A percentile compares a stretch with the other conserved stretches of the same genome.
Evolutionary conservation across 2,329 filamentous ascomycete species (phyloP).

Genomic region (Colletotrichum agaves): DNA sequence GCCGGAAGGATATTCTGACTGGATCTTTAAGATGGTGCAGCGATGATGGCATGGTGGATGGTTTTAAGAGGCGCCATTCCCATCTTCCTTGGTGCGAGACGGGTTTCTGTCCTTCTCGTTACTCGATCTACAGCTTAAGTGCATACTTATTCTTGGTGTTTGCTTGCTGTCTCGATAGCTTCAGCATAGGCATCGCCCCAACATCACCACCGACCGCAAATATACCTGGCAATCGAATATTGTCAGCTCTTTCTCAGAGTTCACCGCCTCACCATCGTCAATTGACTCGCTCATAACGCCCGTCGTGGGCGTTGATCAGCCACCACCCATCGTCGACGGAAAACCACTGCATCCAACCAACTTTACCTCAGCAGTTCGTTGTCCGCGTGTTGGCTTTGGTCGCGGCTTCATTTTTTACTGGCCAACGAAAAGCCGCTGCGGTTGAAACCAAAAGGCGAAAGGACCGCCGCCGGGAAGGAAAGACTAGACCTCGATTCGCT

Average conservation of each 20-base stretch:
- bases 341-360: background rate
- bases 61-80: slow-evolving; percentile 33
- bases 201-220: too few relatives aligned
- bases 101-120: background rate
- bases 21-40: slow-evolving; percentile 6
- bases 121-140: background rate
- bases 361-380: background rate
- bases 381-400: background rate
- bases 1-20: slow-evolving; percentile 22
- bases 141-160: slow-evolving; percentile 10
- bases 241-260: background rate
- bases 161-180: slow-evolving; percentile 10
- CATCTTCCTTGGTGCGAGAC: slow-evolving; percentile 8
- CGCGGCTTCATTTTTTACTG: slow-evolving; percentile 20
- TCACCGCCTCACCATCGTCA: slow-evolving; percentile 4
- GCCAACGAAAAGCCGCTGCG: slow-evolving; percentile 7
- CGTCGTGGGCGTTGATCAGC: slow-evolving; percentile 5
- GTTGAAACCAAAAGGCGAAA: background rate
- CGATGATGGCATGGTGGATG: background rate
- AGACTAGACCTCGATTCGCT: slow-evolving; percentile 18
- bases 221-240: too few relatives aligned
- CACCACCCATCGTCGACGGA: background rate
- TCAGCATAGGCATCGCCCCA: too few relatives aligned
- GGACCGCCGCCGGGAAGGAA: background rate
- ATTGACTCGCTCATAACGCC: slow-evolving; percentile 4